Base-by-base conservation (phyloP, 371 early-diverging fungal species). In the Massospora cicadina region DNA sequence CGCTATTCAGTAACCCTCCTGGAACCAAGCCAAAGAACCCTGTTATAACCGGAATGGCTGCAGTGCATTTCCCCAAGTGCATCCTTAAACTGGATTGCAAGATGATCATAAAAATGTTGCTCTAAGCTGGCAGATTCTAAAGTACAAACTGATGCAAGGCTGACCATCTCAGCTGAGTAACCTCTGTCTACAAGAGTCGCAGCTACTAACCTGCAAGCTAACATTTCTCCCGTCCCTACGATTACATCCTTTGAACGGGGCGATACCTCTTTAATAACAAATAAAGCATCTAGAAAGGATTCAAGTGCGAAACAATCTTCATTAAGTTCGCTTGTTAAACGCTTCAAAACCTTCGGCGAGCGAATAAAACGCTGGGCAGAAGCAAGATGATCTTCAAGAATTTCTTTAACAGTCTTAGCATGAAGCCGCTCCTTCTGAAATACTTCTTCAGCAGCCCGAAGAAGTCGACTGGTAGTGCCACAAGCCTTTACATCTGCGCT, bases 1-100 rank as follows among this genome's bases (percentile, higher is more conserved):
- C 86, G 68, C 88, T 89, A 32, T 77, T 75, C 66, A 98, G 71
- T 43, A 98, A 74, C 72, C 90, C 82, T 24, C 96, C 97, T 17
- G 98, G 98, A 0, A 95, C 91, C 24, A 87, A 86, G 13, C 98
- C 98, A 76, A 98, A 86, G 76, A 85, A 98, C 23, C 98, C 89
- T 29, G 95, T 97, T 1, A 97, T 87, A 2, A 97, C 93, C 62
- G 84, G 88, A 2, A 85, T 89, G 66, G 80, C 77, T 68, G 83
- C 71, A 54, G 80, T 84, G 62, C 84, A 86, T 21, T 76, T 75
- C 0, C 67, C 67, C n/a, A 13, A 93, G 77, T 1, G 78, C 77
- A 1, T 76, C 73, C 1, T 85, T 80, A 73, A 93, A 81, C 12
- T 81, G 78, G 43, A 76, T 63, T 1, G 88, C 75, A 33, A 96